Percentiles rank a stretch among this genome's conserved stretches.
phyloP scores from a whole-genome alignment of 2,329 filamentous ascomycete species.

The Talaromyces funiculosus region DNA sequence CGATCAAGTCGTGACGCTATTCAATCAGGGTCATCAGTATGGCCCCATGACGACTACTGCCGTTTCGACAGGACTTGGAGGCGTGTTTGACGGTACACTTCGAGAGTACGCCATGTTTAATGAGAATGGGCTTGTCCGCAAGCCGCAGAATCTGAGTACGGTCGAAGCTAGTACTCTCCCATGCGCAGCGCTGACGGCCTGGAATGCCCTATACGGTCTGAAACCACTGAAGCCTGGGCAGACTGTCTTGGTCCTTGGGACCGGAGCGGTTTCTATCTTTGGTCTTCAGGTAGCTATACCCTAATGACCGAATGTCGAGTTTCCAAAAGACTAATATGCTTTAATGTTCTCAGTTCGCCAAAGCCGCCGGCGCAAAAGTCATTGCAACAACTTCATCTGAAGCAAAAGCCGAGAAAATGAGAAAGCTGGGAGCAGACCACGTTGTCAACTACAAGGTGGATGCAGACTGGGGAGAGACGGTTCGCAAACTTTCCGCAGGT shows the following conservation, averaged over 20 bases:
- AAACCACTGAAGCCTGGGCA: conserved; percentile 49
- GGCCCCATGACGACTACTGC: conserved; percentile 40
- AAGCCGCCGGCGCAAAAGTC: conserved; percentile 48
- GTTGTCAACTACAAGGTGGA: conserved; percentile 57
- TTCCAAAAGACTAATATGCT: not conserved
- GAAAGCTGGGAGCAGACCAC: conserved; percentile 52
- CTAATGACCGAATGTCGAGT: no score
- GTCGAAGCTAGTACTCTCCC: conserved; percentile 53
- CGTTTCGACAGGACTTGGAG: conserved; percentile 58
- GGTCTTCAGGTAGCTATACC: conserved; percentile 31
- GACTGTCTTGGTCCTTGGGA: conserved; percentile 56
- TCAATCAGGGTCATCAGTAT: conserved; percentile 53
- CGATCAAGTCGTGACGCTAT: conserved; percentile 54
- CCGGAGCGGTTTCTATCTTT: conserved; percentile 56
- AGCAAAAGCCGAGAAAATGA: conserved; percentile 49
- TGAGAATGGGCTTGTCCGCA: conserved; percentile 61
- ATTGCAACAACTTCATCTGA: conserved; percentile 57
- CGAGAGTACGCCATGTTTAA: conserved; percentile 63
- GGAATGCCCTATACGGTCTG: conserved; percentile 61
- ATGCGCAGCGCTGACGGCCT: conserved; percentile 59
- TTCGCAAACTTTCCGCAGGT: conserved; percentile 45
- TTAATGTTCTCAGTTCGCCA: conserved; percentile 36
- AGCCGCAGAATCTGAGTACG: conserved; percentile 52
- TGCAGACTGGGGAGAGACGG: conserved; percentile 56
- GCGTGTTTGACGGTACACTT: conserved; percentile 61